phyloP scores from a whole-genome alignment of 192 early-diverging fungal species.

The Chytriomyces confervae region DNA sequence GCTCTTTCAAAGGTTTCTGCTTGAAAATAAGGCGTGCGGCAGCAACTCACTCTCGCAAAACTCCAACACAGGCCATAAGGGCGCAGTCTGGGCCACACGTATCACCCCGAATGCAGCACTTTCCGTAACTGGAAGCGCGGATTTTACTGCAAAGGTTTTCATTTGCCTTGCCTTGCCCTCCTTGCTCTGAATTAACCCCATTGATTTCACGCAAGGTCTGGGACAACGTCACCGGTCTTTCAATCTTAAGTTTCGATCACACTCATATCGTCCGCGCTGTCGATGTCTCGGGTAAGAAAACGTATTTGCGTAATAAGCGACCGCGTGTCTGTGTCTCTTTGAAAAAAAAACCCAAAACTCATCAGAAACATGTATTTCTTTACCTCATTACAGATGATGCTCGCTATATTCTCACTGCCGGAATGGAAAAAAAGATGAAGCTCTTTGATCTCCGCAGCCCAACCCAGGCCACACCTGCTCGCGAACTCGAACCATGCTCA shows the following conservation, averaged over 20 bases:
- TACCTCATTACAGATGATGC: constrained; percentile 54
- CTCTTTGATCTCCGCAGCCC: constrained; percentile 74
- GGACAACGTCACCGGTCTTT: constrained; percentile 81
- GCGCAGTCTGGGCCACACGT: constrained; percentile 88
- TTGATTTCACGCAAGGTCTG: constrained; percentile 63
- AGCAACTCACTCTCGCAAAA: not conserved
- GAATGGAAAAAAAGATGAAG: constrained; percentile 80
- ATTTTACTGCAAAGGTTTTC: constrained; percentile 74
- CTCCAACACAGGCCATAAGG: constrained; percentile 71
- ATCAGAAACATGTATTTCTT: not conserved
- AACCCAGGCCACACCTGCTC: constrained; percentile 25
- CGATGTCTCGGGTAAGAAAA: constrained; percentile 65
- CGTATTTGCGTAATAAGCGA: not conserved
- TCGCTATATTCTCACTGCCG: constrained; percentile 77
- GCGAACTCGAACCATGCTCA: constrained; percentile 59
- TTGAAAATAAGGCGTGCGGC: not conserved
- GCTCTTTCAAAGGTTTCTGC: constrained; percentile 71
- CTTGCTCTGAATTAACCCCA: not conserved
- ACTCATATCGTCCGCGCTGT: constrained; percentile 83
- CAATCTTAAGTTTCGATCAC: constrained; percentile 74
- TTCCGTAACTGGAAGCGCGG: constrained; percentile 91
- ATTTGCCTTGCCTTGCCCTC: constrained; percentile 43
- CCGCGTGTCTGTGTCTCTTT: not conserved
- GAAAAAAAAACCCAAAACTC: too few species aligned
- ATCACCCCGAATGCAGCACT: constrained; percentile 76